Conservation (phyloP, 2,329 filamentous ascomycete genomes). For the Magnaporthales sp. region DNA sequence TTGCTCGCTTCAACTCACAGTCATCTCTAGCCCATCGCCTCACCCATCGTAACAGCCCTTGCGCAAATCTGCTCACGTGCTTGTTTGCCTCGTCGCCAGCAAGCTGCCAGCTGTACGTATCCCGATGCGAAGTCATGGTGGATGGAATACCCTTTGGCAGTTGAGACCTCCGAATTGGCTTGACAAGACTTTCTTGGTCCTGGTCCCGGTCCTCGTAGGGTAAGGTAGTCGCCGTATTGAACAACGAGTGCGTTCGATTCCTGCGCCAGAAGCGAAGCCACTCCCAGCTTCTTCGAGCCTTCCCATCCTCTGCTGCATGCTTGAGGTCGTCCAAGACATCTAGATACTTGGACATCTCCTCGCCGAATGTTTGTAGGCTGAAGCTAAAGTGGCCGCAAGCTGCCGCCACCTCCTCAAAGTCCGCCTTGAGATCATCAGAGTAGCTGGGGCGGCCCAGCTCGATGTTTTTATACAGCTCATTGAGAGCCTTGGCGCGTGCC, state of each 20-base stretch:
- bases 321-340: constrained; percentile 81
- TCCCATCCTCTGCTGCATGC: constrained; percentile 52
- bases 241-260: constrained; percentile 5
- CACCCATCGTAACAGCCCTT: constrained; percentile 33
- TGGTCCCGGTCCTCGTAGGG: constrained; percentile 23
- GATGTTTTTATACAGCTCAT: constrained; percentile 71
- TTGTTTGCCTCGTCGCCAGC: constrained; percentile 38
- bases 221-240: constrained; percentile 9
- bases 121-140: constrained; percentile 40
- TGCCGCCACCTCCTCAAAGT: constrained; percentile 96
- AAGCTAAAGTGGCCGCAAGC: constrained; percentile 96
- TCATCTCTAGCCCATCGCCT: constrained; percentile 46
- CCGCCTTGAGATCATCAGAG: constrained; percentile 72
- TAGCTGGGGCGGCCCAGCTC: constrained; percentile 55
- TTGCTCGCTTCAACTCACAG: constrained; percentile 23
- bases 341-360: constrained; percentile 78
- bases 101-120: constrained; percentile 44
- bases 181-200: constrained; percentile 34
- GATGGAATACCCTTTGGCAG: constrained; percentile 48
- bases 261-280: constrained; percentile 74
- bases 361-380: constrained; percentile 80
- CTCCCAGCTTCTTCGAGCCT: constrained; percentile 71
- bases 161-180: constrained; percentile 42
- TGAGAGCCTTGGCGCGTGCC: constrained; percentile 67
- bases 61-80: constrained; percentile 34